These are phyloP conservation scores for Vigna unguiculata DNA, from an alignment of 306 rosid species.

Conservation along the genomic window DNA sequence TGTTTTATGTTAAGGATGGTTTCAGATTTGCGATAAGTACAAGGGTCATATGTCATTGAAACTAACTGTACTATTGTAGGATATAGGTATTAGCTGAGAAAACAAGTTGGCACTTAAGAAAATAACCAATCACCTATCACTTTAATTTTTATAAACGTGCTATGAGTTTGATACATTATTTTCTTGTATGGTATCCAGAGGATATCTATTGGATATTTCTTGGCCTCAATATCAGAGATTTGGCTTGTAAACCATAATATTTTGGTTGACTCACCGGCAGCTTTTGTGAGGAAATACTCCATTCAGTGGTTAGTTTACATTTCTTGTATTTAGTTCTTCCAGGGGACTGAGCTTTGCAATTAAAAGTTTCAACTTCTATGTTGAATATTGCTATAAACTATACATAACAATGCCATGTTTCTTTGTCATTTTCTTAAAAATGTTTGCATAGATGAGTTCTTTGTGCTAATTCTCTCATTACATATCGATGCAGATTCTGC, in stretches of 20 bases:
- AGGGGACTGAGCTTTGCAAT: conserved; percentile 25
- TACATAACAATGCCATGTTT: conserved; percentile 17
- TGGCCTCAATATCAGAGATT: conserved; percentile 77
- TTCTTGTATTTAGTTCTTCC: conserved; percentile 14
- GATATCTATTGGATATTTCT: conserved; percentile 78
- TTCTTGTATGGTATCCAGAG: conserved; percentile 58
- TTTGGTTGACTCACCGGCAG: conserved; percentile 59
- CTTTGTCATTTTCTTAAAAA: conserved; percentile 18
- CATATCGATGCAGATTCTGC: conserved; percentile 14
- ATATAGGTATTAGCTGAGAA: background rate
- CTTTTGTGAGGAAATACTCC: conserved; percentile 73
- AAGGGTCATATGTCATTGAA: conserved; percentile 23
- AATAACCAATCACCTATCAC: conserved; percentile 33
- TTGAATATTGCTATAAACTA: conserved; percentile 4
- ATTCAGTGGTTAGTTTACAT: conserved; percentile 72
- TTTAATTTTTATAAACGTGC: conserved; percentile 37
- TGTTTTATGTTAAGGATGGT: conserved; percentile 10
- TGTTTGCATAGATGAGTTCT: conserved; percentile 20
- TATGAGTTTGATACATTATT: conserved; percentile 20
- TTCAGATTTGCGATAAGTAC: conserved; percentile 8
- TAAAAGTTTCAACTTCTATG: conserved; percentile 15
- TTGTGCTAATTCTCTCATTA: conserved; percentile 6
- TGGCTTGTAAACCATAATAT: conserved; percentile 64
- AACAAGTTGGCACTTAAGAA: background rate
- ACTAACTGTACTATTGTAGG: conserved; percentile 18